A percentile compares a stretch with the other conserved stretches of the same genome.
Evolutionary conservation across 2,329 filamentous ascomycete genomes (phyloP).

Genomic region (Scedosporium apiospermum): DNA sequence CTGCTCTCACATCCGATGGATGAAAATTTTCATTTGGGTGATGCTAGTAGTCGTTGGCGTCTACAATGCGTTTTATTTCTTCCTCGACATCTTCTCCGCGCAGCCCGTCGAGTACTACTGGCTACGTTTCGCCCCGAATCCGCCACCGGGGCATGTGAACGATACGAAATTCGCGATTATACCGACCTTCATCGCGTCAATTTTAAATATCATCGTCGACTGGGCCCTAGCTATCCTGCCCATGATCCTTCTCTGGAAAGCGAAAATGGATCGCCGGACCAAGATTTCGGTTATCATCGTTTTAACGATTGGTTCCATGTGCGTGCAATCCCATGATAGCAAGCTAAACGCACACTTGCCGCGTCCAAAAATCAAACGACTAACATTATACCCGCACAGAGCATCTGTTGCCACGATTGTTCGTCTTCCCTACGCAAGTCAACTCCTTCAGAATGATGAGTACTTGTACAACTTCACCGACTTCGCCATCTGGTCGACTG

Average conservation of each 20-base stretch:
- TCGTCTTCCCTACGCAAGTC: slow-evolving; percentile 30
- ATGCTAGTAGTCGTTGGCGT: slow-evolving; percentile 20
- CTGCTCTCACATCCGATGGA: slow-evolving; percentile 19
- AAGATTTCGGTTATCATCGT: too few species aligned
- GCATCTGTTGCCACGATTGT: slow-evolving; percentile 31
- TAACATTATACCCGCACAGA: slow-evolving; percentile 10
- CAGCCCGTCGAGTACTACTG: slow-evolving; percentile 27
- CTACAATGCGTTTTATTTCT: slow-evolving; percentile 24
- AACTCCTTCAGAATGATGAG: slow-evolving; percentile 24
- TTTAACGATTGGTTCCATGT: too few species aligned
- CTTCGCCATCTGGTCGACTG: slow-evolving; percentile 32
- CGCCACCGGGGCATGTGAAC: neutral
- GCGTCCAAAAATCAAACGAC: neutral
- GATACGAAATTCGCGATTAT: neutral
- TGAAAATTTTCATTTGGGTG: slow-evolving; percentile 23
- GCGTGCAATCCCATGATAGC: neutral
- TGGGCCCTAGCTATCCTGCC: neutral
- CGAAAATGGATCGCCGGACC: too few species aligned
- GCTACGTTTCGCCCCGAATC: slow-evolving; percentile 20
- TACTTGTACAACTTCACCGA: slow-evolving; percentile 30
- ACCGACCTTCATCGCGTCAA: neutral
- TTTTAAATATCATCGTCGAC: too few species aligned
- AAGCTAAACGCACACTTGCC: neutral
- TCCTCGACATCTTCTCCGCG: slow-evolving; percentile 29
- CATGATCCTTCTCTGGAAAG: neutral